A percentile compares a stretch with the other conserved stretches of the same genome.
phyloP scores from a whole-genome alignment of 768 basidiomycete species.

The Butyriboletus loyo region DNA sequence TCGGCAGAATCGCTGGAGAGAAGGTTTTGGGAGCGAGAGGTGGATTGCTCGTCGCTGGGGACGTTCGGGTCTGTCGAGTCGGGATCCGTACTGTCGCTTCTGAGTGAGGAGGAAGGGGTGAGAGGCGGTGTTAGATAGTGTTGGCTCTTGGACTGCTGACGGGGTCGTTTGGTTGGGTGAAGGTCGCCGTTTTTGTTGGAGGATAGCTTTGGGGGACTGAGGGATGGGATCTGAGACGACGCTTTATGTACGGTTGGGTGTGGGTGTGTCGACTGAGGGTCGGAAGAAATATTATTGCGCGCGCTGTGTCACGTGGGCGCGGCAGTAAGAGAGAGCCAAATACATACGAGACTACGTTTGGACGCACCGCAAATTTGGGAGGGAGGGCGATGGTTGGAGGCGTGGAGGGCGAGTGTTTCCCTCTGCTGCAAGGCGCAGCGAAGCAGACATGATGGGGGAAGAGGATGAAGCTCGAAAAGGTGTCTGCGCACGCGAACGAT shows the following conservation, averaged over 20 bases:
- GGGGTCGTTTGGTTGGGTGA: slow-evolving; percentile 14
- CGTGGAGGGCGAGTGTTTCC: slow-evolving; percentile 40
- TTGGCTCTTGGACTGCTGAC: slow-evolving; percentile 27
- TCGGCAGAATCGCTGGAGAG: slow-evolving; percentile 15
- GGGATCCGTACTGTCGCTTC: slow-evolving; percentile 35
- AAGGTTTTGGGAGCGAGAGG: slow-evolving; percentile 1
- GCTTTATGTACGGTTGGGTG: slow-evolving; percentile 20
- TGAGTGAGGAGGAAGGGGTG: slow-evolving; percentile 61
- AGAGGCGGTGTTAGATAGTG: slow-evolving; percentile 64
- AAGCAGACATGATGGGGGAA: slow-evolving; percentile 28
- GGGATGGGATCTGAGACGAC: slow-evolving; percentile 18
- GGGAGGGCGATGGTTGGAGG: slow-evolving; percentile 62
- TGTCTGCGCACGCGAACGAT: slow-evolving; percentile 23
- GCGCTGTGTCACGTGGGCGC: slow-evolving; percentile 23
- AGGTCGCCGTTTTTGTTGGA: slow-evolving; percentile 20
- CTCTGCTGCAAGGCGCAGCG: slow-evolving; percentile 23
- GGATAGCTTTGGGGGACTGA: slow-evolving; percentile 9
- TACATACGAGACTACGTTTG: neutral
- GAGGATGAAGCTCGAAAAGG: slow-evolving; percentile 31
- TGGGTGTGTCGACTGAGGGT: slow-evolving; percentile 30
- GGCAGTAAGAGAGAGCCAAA: slow-evolving; percentile 4
- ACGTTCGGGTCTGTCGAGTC: slow-evolving; percentile 30
- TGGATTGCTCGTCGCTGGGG: slow-evolving; percentile 22
- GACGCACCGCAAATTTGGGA: slow-evolving; percentile 65
- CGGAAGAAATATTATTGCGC: slow-evolving; percentile 23